phyloP scores from a whole-genome alignment of 2,329 filamentous ascomycete genomes.

The Pyricularia sp. region DNA sequence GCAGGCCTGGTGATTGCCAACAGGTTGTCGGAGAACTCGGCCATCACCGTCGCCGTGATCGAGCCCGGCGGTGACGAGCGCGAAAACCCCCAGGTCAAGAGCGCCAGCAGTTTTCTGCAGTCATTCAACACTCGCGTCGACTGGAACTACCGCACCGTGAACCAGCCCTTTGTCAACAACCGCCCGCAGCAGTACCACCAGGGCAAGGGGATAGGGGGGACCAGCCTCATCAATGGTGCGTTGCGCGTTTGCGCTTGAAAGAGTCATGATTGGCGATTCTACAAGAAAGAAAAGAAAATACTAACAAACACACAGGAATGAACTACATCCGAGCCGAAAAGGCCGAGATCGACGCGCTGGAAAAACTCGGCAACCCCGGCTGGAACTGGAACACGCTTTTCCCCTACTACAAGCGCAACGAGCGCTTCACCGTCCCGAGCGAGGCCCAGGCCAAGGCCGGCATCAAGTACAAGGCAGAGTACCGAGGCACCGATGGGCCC shows the following conservation, averaged over 20 bases:
- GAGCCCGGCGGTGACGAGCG: slow-evolving; percentile 17
- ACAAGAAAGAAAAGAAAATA: background rate
- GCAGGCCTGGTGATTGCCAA: slow-evolving; percentile 29
- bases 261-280: no score
- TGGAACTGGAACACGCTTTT: slow-evolving; percentile 17
- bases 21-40: slow-evolving; percentile 24
- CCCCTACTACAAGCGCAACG: slow-evolving; percentile 15
- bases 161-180: slow-evolving; percentile 26
- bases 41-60: slow-evolving; percentile 25
- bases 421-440: slow-evolving; percentile 12
- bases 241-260: no score
- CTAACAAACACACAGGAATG: slow-evolving; percentile 11
- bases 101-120: slow-evolving; percentile 3
- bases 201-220: slow-evolving; percentile 36
- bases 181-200: slow-evolving; percentile 27
- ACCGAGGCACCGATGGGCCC: slow-evolving; percentile 25
- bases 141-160: slow-evolving; percentile 16
- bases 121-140: slow-evolving; percentile 9
- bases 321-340: slow-evolving; percentile 21
- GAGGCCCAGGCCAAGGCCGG: slow-evolving; percentile 17
- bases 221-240: slow-evolving; percentile 8
- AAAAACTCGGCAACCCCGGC: slow-evolving; percentile 19
- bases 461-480: slow-evolving; percentile 21
- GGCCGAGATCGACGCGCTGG: slow-evolving; percentile 24
- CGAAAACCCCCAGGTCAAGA: slow-evolving; percentile 12